Base-by-base conservation (phyloP, 768 basidiomycete species). In the Suillus decipiens region DNA sequence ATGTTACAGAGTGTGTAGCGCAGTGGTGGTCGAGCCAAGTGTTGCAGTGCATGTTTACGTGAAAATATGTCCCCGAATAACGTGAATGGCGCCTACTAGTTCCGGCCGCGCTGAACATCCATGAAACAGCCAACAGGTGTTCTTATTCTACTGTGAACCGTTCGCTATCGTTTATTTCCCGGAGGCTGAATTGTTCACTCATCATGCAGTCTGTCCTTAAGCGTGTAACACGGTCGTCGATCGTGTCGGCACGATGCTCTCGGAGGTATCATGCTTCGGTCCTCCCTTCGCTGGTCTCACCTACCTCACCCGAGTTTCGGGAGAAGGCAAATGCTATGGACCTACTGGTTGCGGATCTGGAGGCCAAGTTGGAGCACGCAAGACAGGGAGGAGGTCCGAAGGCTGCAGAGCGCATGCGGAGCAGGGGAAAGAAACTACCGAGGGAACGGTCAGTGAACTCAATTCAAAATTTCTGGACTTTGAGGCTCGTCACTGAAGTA, bases 381-480 rank as follows among this genome's bases (percentile, higher is more conserved):
- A 83, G 89, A 69, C 78, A 79, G 36, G 94, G 94, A 24, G 94
- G 94, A 39, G 89, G 93, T 28, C 68, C 79, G 14, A 93, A 88
- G 73, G 89, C 92, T 31, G 84, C 85, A 37, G 87, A 88, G 65
- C 81, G 89, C 41, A 91, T 93, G 88, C 79, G 81, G 68, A 84
- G 79, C 69, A 88, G 87, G 72, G 90, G 94, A 1, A 96, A 96
- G 81, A 86, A 84, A 69, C 76, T 95, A 14, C 93, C 94, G 33
- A 80, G 94, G 69, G 92, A 94, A 80, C 82, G 94, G 93, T 93
- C 62, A 56, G 68, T 62, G 39, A 41, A 24, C 56, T 41, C 6
- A 41, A 15, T 39, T 3, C 17, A 56, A 19, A 55, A 48, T 37
- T 36, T 39, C 22, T 42, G 31, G 14, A 37, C 39, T 63, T 42